Conservation (phyloP, 345 rosid species). For the Geranium rotundifolium region DNA sequence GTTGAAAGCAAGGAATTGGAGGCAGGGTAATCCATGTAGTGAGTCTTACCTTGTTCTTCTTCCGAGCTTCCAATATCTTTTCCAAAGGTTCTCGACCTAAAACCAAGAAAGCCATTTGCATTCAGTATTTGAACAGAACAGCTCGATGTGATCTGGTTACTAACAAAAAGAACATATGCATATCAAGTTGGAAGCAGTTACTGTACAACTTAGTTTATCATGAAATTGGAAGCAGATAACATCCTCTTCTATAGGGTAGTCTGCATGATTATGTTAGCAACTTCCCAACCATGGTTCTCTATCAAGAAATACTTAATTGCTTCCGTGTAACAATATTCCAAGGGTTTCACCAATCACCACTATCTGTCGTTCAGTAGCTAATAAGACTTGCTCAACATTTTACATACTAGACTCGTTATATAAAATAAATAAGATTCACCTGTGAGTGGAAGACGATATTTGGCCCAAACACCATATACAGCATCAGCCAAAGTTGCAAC, state of each 20-base stretch:
- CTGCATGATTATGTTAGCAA: neutral
- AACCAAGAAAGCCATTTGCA: constrained; percentile 8
- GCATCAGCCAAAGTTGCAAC: constrained; percentile 60
- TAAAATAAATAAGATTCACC: constrained; percentile 26
- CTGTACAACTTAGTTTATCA: no score
- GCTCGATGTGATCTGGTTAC: neutral
- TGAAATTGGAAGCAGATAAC: no score
- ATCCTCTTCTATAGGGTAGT: no score
- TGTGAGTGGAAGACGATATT: constrained; percentile 69
- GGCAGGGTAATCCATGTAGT: neutral
- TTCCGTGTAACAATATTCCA: no score
- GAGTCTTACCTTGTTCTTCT: constrained; percentile 45
- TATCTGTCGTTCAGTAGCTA: neutral
- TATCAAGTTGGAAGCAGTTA: no score
- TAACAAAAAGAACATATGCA: no score
- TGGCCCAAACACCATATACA: constrained; percentile 76
- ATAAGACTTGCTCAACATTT: neutral
- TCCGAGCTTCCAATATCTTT: constrained; percentile 52
- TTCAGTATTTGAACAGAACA: neutral
- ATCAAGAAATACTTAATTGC: neutral
- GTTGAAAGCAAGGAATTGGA: neutral
- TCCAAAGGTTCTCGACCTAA: constrained; percentile 71
- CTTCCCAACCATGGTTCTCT: neutral
- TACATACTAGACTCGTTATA: neutral
- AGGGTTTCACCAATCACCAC: neutral